These are phyloP conservation scores for Colletotrichum lentis DNA, from an alignment of 2,329 filamentous ascomycete genomes.

Conservation along the genomic window DNA sequence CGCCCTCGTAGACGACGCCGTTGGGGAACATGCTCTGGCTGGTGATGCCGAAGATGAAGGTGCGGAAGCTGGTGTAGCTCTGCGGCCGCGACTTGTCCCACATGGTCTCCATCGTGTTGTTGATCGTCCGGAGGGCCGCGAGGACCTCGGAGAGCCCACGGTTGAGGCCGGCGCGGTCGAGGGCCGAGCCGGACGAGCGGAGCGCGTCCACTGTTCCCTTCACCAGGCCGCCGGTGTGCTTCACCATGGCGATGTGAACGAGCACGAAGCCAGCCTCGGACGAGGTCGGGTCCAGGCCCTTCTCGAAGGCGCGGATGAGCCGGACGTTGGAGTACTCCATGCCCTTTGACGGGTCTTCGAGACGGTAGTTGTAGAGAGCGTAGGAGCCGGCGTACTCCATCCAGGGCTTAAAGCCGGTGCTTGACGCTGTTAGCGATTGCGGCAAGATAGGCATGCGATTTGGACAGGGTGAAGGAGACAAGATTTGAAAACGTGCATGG, in stretches of 20 bases:
- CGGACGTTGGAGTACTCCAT: slow-evolving; percentile 75
- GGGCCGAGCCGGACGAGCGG: slow-evolving; percentile 49
- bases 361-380: slow-evolving; percentile 73
- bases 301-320: slow-evolving; percentile 89
- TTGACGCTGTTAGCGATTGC: slow-evolving; percentile 37
- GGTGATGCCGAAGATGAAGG: slow-evolving; percentile 97
- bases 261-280: slow-evolving; percentile 97
- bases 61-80: slow-evolving; percentile 88
- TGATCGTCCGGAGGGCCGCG: slow-evolving; percentile 72
- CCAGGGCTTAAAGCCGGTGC: slow-evolving; percentile 84
- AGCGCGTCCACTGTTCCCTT: slow-evolving; percentile 72
- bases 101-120: slow-evolving; percentile 87
- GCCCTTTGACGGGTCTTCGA: slow-evolving; percentile 63
- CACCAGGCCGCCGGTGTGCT: slow-evolving; percentile 81
- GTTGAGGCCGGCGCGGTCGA: slow-evolving; percentile 62
- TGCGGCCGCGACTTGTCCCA: slow-evolving; percentile 86
- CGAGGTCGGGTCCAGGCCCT: slow-evolving; percentile 83
- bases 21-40: slow-evolving; percentile 93
- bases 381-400: slow-evolving; percentile 83
- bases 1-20: slow-evolving; percentile 88
- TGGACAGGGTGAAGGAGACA: slow-evolving; percentile 4
- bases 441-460: background rate
- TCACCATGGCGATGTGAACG: slow-evolving; percentile 95
- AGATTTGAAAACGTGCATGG: background rate
- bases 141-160: slow-evolving; percentile 69